Base-by-base conservation (phyloP, 768 basidiomycete genomes). In the Hebeloma cylindrosporum region DNA sequence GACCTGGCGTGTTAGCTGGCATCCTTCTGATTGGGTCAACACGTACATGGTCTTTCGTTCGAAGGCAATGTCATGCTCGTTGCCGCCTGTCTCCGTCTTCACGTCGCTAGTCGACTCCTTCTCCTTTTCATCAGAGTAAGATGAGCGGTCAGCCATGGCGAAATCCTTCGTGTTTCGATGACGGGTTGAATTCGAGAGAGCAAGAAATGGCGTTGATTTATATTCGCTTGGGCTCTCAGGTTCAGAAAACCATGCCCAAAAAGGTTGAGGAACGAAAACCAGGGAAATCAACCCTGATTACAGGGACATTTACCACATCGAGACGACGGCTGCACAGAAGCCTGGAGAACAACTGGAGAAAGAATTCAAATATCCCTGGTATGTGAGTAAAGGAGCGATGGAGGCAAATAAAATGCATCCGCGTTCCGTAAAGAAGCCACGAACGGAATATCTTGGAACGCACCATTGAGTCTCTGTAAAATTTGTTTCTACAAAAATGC, bases 1-100 rank as follows among this genome's bases (percentile, higher is more conserved):
- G 20, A 34, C 25, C 7, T 16, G 5, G 27, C 18, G 21, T 32
- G 5, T 13, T 11, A 31, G 31, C 9, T 5, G 20, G 21, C 3
- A 32, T 21, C 13, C 3, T 7, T 36, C 16, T 11, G 33, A 32
- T 44, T 36, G 17, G 11, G 25, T 14, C 17, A 17, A 21, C 11
- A 35, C 58, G 23, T 58, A 70, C 71, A 72, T 67, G 8, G 70
- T 71, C 40, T 50, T 62, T 50, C 56, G 61, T 50, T 72, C 69
- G 33, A 71, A 67, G 21, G 50, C 58, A 11, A 45, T 47, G 46
- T 60, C 59, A 34, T 53, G 29, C 7, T 47, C 47, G 4, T 34
- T 27, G 20, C 38, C 44, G 9, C 36, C 26, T 7, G 57, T 37
- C 16, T 51, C 53, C 18, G 45, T 35, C 27, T 53, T 50, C 38